Conservation (phyloP, 2,329 filamentous ascomycete species). For the Seiridium unicorne region DNA sequence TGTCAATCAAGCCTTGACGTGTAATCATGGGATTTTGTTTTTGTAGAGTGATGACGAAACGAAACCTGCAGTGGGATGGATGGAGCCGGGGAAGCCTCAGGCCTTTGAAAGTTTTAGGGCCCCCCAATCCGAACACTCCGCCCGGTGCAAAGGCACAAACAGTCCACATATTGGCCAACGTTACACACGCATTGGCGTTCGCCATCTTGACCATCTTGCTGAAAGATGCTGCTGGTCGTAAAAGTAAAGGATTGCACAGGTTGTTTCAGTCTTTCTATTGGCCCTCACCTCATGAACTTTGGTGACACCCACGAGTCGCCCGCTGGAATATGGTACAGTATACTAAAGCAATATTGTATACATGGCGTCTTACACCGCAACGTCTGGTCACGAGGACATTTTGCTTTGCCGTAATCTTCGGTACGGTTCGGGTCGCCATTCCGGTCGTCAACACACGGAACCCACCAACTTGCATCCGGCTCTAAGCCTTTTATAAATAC, state of each 20-base stretch:
- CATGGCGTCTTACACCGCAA: not conserved
- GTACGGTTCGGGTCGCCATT: constrained; percentile 1
- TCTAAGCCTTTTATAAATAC: too few species aligned
- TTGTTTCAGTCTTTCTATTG: too few species aligned
- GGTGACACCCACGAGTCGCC: not conserved
- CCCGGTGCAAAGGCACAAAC: too few species aligned
- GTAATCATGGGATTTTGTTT: too few species aligned
- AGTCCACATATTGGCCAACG: too few species aligned
- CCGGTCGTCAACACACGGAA: not conserved
- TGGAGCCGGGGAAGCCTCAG: not conserved
- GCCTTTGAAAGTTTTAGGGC: not conserved
- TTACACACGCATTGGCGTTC: too few species aligned
- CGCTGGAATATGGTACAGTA: not conserved
- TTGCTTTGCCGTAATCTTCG: not conserved
- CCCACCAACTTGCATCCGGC: not conserved
- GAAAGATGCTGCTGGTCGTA: too few species aligned
- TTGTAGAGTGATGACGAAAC: not conserved
- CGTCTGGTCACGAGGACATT: not conserved
- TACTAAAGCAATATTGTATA: not conserved
- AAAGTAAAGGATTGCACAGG: too few species aligned
- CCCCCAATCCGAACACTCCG: not conserved
- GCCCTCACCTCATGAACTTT: not conserved
- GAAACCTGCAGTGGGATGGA: not conserved
- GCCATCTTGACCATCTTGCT: too few species aligned
- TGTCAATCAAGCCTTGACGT: too few species aligned